phyloP scores from a whole-genome alignment of 768 basidiomycete genomes.

The Mycena albidolilacea region DNA sequence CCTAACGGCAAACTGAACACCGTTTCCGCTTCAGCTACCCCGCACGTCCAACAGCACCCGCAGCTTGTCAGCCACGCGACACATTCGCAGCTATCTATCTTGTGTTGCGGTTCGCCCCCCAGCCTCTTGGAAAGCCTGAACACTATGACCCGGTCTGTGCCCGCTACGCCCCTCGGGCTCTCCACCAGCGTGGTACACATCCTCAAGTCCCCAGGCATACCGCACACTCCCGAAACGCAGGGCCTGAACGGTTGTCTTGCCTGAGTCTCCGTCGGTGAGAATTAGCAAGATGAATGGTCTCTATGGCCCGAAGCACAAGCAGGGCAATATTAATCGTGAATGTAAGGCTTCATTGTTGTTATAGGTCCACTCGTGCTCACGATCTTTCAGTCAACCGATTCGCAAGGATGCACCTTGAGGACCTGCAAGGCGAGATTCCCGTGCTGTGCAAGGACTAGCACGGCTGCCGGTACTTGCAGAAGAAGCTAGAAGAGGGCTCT shows the following conservation, averaged over 20 bases:
- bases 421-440: constrained; percentile 95
- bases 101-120: constrained; percentile 84
- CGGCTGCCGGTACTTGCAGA: constrained; percentile 97
- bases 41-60: constrained; percentile 74
- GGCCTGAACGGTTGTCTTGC: constrained; percentile 74
- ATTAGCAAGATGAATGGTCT: constrained; percentile 88
- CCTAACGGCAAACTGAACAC: constrained; percentile 59
- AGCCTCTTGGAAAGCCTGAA: constrained; percentile 73
- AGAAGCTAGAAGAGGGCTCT: constrained; percentile 97
- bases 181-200: constrained; percentile 64
- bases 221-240: constrained; percentile 73
- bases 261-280: constrained; percentile 67
- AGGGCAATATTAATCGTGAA: constrained; percentile 93
- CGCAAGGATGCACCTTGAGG: constrained; percentile 95
- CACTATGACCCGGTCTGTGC: constrained; percentile 82
- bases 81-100: constrained; percentile 63
- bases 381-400: constrained; percentile 88
- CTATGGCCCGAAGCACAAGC: constrained; percentile 95
- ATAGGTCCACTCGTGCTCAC: constrained; percentile 21
- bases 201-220: constrained; percentile 78
- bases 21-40: constrained; percentile 74
- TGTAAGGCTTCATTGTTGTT: constrained; percentile 57
- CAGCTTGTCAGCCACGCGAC: constrained; percentile 57
- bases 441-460: constrained; percentile 98
- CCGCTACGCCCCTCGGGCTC: constrained; percentile 83